Base-by-base conservation (phyloP, 345 rosid genomes). In the Populus alba region DNA sequence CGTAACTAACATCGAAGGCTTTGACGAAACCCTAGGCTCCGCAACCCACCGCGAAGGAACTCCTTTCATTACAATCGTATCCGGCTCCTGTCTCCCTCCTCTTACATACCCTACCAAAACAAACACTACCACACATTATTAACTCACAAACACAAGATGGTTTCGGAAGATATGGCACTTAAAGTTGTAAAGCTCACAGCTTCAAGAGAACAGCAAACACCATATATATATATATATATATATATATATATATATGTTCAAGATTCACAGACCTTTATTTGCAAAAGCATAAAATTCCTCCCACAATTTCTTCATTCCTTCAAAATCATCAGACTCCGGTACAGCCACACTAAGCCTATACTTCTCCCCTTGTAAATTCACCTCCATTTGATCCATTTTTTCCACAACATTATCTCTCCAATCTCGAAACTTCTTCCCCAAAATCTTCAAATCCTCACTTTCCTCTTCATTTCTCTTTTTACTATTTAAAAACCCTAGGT, bases 11-110 rank as follows among this genome's bases (percentile, higher is more conserved):
- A 90, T 85, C 0, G 99, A 95, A 72, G 98, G 98, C 87, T 95
- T 95, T 0, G 97, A 95, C 2, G 99, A 95, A 35, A 95, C 99
- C 68, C 94, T 88, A 1, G 98, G 93, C 91, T 95, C 98, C 0
- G 98, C 93, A 55, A 95, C 92, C 99, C 99, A 93, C 83, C 99
- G 85, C 2, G 98, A 95, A 3, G 98, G 99, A 68, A 90, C 85
- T 67, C 96, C 93, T 79, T 89, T 88, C 31, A 95, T 53, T 47
- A 93, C 74, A 38, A 95, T 87, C 8, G 99, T 91, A 81, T 95
- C 97, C 18, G 95, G 92, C 75, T 90, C 98, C 65, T 84, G 85
- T 80, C 83, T 89, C 75, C 85, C 90, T 29, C 90, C 92, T 74
- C 92, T 89, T 31, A 86, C 73, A 81, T 85, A 80, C 72, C 94